phyloP scores from a whole-genome alignment of 2,329 filamentous ascomycete genomes.

The Fusarium tricinctum region DNA sequence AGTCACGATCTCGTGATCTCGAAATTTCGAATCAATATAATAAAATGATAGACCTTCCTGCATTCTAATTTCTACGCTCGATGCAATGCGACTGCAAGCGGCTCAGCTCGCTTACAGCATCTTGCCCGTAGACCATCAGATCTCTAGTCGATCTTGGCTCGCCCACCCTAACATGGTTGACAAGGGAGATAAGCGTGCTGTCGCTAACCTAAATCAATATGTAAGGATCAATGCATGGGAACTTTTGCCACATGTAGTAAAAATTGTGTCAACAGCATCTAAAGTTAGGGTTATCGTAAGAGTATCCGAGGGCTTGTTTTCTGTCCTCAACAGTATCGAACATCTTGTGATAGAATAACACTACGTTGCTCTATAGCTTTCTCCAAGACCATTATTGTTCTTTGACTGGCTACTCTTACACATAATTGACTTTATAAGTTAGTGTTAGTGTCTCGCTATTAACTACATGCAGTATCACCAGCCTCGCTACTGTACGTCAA shows the following conservation, averaged over 20 bases:
- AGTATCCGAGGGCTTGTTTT: neutral
- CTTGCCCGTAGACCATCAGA: neutral
- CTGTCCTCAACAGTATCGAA: neutral
- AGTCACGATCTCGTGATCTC: constrained; percentile 4
- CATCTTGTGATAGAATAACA: neutral
- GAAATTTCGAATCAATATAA: constrained; percentile 14
- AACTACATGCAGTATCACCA: neutral
- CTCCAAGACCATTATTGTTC: neutral
- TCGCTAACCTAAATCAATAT: neutral
- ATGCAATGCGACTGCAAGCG: constrained; percentile 28
- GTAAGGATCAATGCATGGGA: neutral
- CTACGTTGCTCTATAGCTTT: neutral
- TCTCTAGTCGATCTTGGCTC: constrained; percentile 17
- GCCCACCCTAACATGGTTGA: neutral
- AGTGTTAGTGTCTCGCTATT: too few relatives aligned
- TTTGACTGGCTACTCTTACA: neutral
- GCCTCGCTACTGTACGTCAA: neutral
- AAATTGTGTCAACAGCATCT: neutral
- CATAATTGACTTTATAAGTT: too few relatives aligned
- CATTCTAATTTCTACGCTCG: constrained; percentile 12
- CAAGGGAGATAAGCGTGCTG: neutral
- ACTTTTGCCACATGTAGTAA: neutral
- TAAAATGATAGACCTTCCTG: constrained; percentile 28
- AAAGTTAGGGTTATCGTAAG: neutral
- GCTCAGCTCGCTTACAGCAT: constrained; percentile 21